Evolutionary conservation across 306 rosid genomes (phyloP), one percentile per base, ranked within the genome.

Genomic region (Inga laurina): DNA sequence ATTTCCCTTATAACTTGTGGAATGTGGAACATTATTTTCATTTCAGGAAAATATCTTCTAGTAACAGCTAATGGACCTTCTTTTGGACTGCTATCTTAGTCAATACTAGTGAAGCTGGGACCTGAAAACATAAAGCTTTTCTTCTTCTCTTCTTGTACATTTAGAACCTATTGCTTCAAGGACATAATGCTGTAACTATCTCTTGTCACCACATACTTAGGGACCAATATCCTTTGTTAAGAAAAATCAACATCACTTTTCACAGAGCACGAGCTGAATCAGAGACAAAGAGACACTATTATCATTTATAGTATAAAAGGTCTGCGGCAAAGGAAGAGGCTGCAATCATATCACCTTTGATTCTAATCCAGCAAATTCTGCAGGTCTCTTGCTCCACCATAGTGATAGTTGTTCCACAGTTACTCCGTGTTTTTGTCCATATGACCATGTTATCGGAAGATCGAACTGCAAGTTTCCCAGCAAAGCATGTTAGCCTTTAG

Each of bases 341-440:
- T 48, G 32, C 15, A 69, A 69, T 54, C 54, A 72, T 77, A 34
- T 82, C 49, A 96, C 99, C 97, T 91, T 96, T 77, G 89, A 89
- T 80, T 91, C 87, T 84, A 83, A 88, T 76, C 99, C 94, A 1
- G 94, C 97, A 59, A 96, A 85, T 77, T 57, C 64, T 79, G 99
- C 99, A 37, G 99, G 98, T 85, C 85, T 93, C 90, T 90, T 91
- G 85, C 97, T 93, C 99, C 99, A 96, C 94, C 96, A 92, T 79
- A 84, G 67, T 48, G 97, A 92, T 41, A 96, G 84, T 61, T 92
- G 94, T 84, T 96, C 97, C 43, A 96, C 82, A 68, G 97, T 86
- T 61, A 87, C 76, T 81, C 98, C 98, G 65, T 94, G 88, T 90
- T 91, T 96, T 86, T 80, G 84, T 66, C 93, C 98, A 62, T 89